Evolutionary conservation across 768 basidiomycete genomes (phyloP), one percentile per base, ranked within the genome.

Genomic region (Trametes meyenii): DNA sequence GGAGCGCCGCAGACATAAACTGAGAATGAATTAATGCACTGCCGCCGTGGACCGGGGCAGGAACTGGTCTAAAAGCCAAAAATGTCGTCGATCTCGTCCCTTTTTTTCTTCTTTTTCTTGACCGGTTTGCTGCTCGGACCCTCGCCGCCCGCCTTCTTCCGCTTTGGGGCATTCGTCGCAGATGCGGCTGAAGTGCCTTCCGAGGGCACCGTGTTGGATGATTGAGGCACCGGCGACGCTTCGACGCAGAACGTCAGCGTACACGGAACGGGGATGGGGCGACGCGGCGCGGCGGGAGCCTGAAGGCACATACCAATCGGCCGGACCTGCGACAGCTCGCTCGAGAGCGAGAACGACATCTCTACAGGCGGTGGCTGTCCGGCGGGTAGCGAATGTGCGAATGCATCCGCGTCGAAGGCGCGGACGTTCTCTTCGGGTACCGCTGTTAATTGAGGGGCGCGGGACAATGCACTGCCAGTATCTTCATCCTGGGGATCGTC

Each of bases 1-100:
- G 8, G 29, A 8, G 29, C 29, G 29, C 8, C 29, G 29, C 48
- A 24, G 12, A 17, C 16, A 13, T n/a, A 16, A 14, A 33, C 26
- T 49, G 29, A 33, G 48, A 33, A 33, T 33, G 29, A 33, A 21
- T 21, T 10, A 8, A 16, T 38, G 51, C 6, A 24, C 51, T 36
- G 38, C 24, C 19, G 51, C 51, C 51, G n/a, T n/a, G 51, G 51
- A 4, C 23, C 21, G 13, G 51, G 51, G 17, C 23, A 14, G 10
- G 33, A 23, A 40, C 16, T 17, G 14, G 21, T 19, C 61, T 48
- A 76, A 51, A 75, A 77, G 0, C 81, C 83, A 69, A 89, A 89
- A 21, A 89, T 88, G n/a, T 81, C 82, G 64, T 89, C 88, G 39
- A 89, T 89, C 67, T 88, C 88, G 64, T 89, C 81, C 55, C 66